A percentile compares a stretch with the other conserved stretches of the same genome.
Conservation (phyloP, 345 rosid species). For the Hypericum androsaemum region DNA sequence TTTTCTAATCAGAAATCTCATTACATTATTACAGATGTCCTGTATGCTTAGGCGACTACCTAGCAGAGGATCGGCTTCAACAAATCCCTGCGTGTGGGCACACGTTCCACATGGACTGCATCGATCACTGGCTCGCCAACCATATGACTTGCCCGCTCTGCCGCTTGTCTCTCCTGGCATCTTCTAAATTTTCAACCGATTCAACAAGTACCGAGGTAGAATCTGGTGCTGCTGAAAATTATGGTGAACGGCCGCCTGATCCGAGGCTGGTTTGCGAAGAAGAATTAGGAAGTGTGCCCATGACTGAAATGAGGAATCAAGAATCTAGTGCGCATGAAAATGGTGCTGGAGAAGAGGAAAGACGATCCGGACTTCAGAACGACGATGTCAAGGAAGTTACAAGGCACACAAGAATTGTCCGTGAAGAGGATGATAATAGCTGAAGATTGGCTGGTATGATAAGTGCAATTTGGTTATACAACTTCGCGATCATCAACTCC, state of each 20-base stretch:
- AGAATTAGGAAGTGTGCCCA: conserved; percentile 13
- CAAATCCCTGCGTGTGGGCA: conserved; percentile 74
- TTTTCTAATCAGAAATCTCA: neutral
- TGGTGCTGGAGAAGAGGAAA: conserved; percentile 13
- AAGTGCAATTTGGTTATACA: too few relatives aligned
- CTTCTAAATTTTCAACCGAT: conserved; percentile 25
- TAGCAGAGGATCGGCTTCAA: conserved; percentile 75
- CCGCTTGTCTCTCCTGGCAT: conserved; percentile 55
- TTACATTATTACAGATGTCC: conserved; percentile 45
- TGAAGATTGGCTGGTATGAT: conserved; percentile 18
- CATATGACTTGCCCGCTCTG: conserved; percentile 92
- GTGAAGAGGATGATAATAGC: conserved; percentile 10
- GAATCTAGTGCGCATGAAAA: conserved; percentile 1
- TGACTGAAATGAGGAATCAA: conserved; percentile 18
- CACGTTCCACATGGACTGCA: conserved; percentile 88
- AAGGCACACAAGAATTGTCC: conserved; percentile 9
- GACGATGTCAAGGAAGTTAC: conserved; percentile 12
- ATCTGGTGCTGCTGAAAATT: conserved; percentile 7
- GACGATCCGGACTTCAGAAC: conserved; percentile 8
- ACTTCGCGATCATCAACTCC: too few relatives aligned
- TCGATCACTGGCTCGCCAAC: conserved; percentile 75
- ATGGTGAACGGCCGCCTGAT: conserved; percentile 17
- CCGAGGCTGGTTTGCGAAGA: conserved; percentile 17
- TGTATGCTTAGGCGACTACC: conserved; percentile 77
- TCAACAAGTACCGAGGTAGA: conserved; percentile 22